A percentile compares a stretch with the other conserved stretches of the same genome.
phyloP scores from a whole-genome alignment of 306 rosid species.

The Dalbergia cultrata region DNA sequence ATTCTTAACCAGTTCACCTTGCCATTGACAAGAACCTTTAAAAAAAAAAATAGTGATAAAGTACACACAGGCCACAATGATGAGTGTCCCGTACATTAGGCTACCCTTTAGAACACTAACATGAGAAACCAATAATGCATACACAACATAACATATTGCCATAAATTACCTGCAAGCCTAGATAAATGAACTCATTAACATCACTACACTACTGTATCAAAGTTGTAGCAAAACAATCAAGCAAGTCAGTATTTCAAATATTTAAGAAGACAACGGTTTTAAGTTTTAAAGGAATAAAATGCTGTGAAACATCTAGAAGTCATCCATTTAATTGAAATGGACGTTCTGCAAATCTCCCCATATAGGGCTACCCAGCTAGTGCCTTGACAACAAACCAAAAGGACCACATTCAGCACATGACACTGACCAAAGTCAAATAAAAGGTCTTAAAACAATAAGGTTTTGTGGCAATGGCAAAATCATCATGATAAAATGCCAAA shows the following conservation, averaged over 20 bases:
- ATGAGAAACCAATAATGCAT: slow-evolving; percentile 30
- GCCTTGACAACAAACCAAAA: background rate
- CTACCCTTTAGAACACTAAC: background rate
- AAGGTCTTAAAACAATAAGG: slow-evolving; percentile 3
- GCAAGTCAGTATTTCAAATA: slow-evolving; percentile 19
- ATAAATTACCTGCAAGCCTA: slow-evolving; percentile 27
- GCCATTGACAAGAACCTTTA: slow-evolving; percentile 40
- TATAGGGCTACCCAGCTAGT: background rate
- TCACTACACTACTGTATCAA: slow-evolving; percentile 24
- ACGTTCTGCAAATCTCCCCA: slow-evolving; percentile 15
- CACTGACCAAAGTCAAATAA: background rate
- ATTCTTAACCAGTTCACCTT: slow-evolving; percentile 27
- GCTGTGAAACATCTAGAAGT: slow-evolving; percentile 7
- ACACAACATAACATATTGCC: slow-evolving; percentile 9
- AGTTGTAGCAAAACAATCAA: slow-evolving; percentile 14
- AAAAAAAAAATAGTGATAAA: background rate
- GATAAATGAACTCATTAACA: slow-evolving; percentile 31
- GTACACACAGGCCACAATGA: background rate
- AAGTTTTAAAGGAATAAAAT: slow-evolving; percentile 21
- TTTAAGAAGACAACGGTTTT: background rate
- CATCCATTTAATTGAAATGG: background rate
- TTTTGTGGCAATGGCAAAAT: slow-evolving; percentile 4
- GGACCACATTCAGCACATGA: background rate
- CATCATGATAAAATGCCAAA: slow-evolving; percentile 7
- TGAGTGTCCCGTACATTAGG: slow-evolving; percentile 10